Base-by-base conservation (phyloP, 805 yeast genomes). In the Schwanniomyces sp. region DNA sequence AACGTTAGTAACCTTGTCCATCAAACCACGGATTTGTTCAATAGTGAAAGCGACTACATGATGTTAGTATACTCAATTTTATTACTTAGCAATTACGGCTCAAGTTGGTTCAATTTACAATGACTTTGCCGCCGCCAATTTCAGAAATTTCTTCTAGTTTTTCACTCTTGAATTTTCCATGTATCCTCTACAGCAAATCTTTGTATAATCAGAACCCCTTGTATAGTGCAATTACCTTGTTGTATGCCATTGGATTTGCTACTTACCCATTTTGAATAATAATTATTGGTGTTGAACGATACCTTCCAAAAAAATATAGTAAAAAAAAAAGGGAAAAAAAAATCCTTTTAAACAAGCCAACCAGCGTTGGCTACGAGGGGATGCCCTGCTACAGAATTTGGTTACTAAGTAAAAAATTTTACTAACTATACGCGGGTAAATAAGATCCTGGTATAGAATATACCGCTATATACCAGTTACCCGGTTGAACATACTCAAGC, bases 1-100 rank as follows among this genome's bases (percentile, higher is more conserved):
- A 73, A 94, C 97, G 76, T 92, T 92, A 79, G 97, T 87, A 84
- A 91, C 97, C 81, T 86, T 87, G 95, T 94, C 98, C 99, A 92
- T 92, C 80, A 92, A 86, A 73, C 79, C 91, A 82, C 99, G 96
- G 86, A 94, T 92, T 82, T 94, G 97, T 68, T 74, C 79, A 69
- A 74, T 72, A 66, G 79, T 74, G 71, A 74, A 74, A 68, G 78
- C 78, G 71, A 74, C 79, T 72, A 55, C 24, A 11, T n/a, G 6
- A 26, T 51, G 71, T 67, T 68, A 66, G 73, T 64, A 26, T 39
- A 11, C 6, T 21, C 10, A 7, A n/a, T 11, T 5, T 7, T 37
- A 21, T 2, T 16, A 32, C 18, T 14, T 12, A 7, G 36, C 7
- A 12, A 14, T 3, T 7, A 27, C 30, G 10, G 6, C 30, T n/a